These are phyloP conservation scores for Phytophthora lateralis DNA, from an alignment of 352 stramenopile species.

Conservation along the genomic window DNA sequence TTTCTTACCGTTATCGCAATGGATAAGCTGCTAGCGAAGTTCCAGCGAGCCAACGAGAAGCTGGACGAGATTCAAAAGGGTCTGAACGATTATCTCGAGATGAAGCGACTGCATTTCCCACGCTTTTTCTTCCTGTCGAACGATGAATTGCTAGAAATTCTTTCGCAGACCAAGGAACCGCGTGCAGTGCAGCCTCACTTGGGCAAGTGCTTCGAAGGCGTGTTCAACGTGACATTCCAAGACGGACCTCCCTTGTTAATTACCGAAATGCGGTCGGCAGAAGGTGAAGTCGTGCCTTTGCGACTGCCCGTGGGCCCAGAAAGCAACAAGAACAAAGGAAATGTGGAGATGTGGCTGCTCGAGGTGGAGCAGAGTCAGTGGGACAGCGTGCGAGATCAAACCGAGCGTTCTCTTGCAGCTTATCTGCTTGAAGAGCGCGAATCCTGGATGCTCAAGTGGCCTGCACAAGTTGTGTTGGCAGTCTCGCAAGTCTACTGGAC, in stretches of 20 bases:
- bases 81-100: slow-evolving; percentile 94
- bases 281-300: slow-evolving; percentile 91
- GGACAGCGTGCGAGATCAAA: slow-evolving; percentile 92
- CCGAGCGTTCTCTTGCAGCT: slow-evolving; percentile 82
- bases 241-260: slow-evolving; percentile 84
- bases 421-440: slow-evolving; percentile 85
- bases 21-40: slow-evolving; percentile 92
- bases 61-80: slow-evolving; percentile 95
- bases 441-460: slow-evolving; percentile 94
- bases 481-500: slow-evolving; percentile 95
- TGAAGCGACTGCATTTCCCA: slow-evolving; percentile 92
- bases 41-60: slow-evolving; percentile 93
- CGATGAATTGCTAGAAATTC: slow-evolving; percentile 93
- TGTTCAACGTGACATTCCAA: slow-evolving; percentile 93
- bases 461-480: slow-evolving; percentile 93
- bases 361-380: slow-evolving; percentile 93
- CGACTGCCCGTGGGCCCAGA: slow-evolving; percentile 89
- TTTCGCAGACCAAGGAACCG: slow-evolving; percentile 94
- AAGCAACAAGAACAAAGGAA: slow-evolving; percentile 92
- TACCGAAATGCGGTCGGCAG: slow-evolving; percentile 93
- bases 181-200: slow-evolving; percentile 92
- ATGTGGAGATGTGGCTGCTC: slow-evolving; percentile 95
- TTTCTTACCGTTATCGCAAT: slow-evolving; percentile 90
- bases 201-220: slow-evolving; percentile 91
- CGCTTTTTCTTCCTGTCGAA: slow-evolving; percentile 96